A percentile compares a stretch with the other conserved stretches of the same genome.
Conservation (phyloP, 106 monocot genomes). For the Vanilla planifolia region DNA sequence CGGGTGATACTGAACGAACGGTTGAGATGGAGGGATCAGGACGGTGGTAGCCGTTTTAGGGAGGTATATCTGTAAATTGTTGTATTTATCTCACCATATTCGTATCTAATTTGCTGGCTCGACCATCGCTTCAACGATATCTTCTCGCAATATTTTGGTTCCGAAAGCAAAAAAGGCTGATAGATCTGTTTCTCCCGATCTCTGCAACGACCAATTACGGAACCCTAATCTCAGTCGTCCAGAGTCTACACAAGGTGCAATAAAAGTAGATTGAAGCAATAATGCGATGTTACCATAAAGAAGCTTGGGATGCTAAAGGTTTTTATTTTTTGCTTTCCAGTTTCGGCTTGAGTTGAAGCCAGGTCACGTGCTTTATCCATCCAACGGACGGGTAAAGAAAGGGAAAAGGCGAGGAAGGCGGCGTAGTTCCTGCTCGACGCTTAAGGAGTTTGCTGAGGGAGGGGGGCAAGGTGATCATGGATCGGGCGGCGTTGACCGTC, state of each 20-base stretch:
- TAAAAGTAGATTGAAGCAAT: not conserved
- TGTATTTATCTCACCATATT: too few relatives aligned
- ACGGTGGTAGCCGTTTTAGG: too few relatives aligned
- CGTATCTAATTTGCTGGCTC: too few relatives aligned
- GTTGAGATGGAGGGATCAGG: too few relatives aligned
- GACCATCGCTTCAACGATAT: not conserved
- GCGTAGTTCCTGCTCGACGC: not conserved
- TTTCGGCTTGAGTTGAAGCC: not conserved
- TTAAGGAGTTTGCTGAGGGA: conserved; percentile 1
- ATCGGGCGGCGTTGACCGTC: conserved; percentile 63
- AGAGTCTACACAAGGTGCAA: too few relatives aligned
- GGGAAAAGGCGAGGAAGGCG: not conserved
- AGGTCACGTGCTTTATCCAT: not conserved
- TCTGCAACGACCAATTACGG: not conserved
- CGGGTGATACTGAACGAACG: too few relatives aligned
- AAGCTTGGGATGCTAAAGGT: too few relatives aligned
- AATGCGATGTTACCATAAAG: not conserved
- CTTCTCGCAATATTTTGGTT: not conserved
- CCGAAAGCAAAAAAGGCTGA: not conserved
- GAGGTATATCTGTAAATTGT: too few relatives aligned
- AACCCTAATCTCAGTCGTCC: not conserved
- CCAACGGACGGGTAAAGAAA: not conserved
- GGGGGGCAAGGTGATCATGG: conserved; percentile 26
- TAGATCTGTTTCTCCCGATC: not conserved
- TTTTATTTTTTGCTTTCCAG: not conserved